Base-by-base conservation (phyloP, 2,329 filamentous ascomycete genomes). In the Hypoxylon sp. region DNA sequence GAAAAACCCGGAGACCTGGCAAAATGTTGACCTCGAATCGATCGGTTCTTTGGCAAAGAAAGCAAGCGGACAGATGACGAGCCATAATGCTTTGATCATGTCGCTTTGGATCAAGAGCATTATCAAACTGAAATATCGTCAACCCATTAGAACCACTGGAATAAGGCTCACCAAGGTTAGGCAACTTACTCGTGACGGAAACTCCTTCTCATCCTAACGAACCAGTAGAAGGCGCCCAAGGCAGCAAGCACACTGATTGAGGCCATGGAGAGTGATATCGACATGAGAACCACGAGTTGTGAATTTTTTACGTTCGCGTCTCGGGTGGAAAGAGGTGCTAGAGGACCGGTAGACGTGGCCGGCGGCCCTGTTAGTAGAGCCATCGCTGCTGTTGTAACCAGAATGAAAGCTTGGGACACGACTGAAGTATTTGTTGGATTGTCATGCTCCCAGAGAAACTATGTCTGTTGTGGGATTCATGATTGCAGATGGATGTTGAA, bases 21-120 rank as follows among this genome's bases (percentile, higher is more conserved):
- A 91, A 57, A 88, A 85, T 1, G 69, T 66, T 2, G 81, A 81
- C 1, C 68, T 59, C 17, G 79, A 81, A 7, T 61, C 46, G 44
- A 88, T 72, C 0, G 70, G 74, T 2, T 83, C 82, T 3, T 68
- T 67, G 1, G 69, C 67, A 23, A 91, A 78, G 13, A 80, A 79
- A 13, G 84, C 78, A 2, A 83, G 72, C 0, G 87, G 80, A 59
- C 85, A 87, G 30, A 89, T 69, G 55, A 90, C 77, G 55, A 87
- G 84, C 81, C 84, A 90, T 2, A 84, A 65, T 2, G 84, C 81
- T 68, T 89, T 89, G 69, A 86, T 81, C 65, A 89, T 79, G 68
- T 91, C 88, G 60, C 86, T 87, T 54, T 84, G 78, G 35, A 93
- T 84, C 9, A 92, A 75, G 27, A 91, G 71, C 78, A 92, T 83